Evolutionary conservation across 345 rosid species (phyloP), one percentile per base, ranked within the genome.

Genomic region (Acer yangbiense): DNA sequence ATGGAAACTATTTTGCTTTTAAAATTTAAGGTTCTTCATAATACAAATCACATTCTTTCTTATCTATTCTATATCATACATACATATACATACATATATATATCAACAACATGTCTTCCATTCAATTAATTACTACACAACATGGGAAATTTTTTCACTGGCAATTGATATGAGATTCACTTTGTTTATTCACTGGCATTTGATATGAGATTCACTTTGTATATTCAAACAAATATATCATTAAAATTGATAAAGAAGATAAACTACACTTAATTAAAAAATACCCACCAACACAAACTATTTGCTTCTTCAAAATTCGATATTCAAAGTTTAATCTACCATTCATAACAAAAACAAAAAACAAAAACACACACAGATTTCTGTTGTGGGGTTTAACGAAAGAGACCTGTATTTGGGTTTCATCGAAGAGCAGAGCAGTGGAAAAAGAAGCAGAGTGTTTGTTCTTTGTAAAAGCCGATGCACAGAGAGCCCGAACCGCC

Each of bases 321-420:
- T 50, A 14, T 13, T 12, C 58, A 14, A 4, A 54, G n/a, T 54
- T 54, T 54, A 43, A 9, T 68, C 32, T 20, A 20, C 69, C 50
- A 55, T 18, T 12, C 27, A 48, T 54, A 20, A 7, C 17, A 21
- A 21, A 4, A 14, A 4, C 17, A 10, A 6, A 17, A 57, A 57
- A 65, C 0, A 8, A 1, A 12, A 17, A 35, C 57, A 0, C 55
- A 52, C 9, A n/a, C 58, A 20, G 46, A 35, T 43, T 8, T 8
- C 46, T 43, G 46, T 43, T 35, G 39, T 35, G 39, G 39, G 39
- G 39, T 35, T 35, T 35, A 35, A 4, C 39, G n/a, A 17, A 54
- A 70, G 39, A 44, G 44, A 95, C 99, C 98, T 95, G 98, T 43
- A 92, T 76, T 61, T 95, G 99, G 72, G 98, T 95, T 50, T 95